phyloP scores from a whole-genome alignment of 1,139 yeast species.

The Kodamaea derodonti region DNA sequence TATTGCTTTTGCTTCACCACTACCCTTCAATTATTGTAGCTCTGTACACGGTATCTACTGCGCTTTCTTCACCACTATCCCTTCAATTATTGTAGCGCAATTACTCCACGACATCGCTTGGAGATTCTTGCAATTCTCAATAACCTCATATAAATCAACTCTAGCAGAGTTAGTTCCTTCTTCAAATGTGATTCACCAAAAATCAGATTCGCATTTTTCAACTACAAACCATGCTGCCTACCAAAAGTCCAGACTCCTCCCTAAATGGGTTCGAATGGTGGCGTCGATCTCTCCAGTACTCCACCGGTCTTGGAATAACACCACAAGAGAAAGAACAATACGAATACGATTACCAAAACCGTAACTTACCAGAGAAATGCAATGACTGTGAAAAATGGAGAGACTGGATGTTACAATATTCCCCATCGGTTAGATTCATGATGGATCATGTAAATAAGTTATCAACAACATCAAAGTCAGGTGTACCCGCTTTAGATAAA shows the following conservation, averaged over 20 bases:
- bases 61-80: no score
- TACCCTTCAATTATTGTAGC: no score
- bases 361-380: conserved; percentile 37
- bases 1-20: no score
- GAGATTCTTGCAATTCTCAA: no score
- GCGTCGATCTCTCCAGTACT: conserved; percentile 68
- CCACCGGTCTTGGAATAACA: conserved; percentile 66
- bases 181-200: no score
- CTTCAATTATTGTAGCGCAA: no score
- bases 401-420: conserved; percentile 73
- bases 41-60: no score
- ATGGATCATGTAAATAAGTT: conserved; percentile 73
- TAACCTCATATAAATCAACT: no score
- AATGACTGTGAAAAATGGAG: conserved; percentile 59
- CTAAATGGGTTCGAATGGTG: conserved; percentile 70
- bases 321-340: conserved; percentile 52
- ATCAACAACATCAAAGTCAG: conserved; percentile 15
- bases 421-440: conserved; percentile 89
- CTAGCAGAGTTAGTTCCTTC: no score
- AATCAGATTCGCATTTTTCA: no score
- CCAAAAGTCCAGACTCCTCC: not conserved
- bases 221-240: not conserved
- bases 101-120: no score
- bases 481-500: conserved; percentile 12
- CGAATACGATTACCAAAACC: conserved; percentile 52